Evolutionary conservation across 139 green algal species (phyloP), one percentile per base, ranked within the genome.

Genomic region (Chlamydomonas schloesseri): DNA sequence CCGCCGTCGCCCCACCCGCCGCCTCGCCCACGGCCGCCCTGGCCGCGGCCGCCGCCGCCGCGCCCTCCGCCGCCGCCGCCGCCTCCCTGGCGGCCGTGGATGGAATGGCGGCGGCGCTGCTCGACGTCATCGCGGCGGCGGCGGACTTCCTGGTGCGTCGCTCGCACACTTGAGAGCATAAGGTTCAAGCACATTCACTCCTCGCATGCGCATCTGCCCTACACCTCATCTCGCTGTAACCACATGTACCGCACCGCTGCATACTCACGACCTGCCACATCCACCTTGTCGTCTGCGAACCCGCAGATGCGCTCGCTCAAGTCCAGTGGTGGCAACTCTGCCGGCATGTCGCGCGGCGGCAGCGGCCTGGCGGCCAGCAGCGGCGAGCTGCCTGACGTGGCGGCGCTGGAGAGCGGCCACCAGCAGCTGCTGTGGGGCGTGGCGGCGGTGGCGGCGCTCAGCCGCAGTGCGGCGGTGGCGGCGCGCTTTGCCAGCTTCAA

Each of bases 371-470:
- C 6, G 8, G n/a, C 10, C 14, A 71, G 64, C 64, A 71, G 64
- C 64, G 64, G 64, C 20, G 78, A 84, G 37, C 78, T 84, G 64
- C 64, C 64, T 14, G 64, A 71, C 64, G n/a, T 71, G 46, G 62
- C 17, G n/a, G 24, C 37, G 71, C 24, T 57, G 26, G 37, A 46
- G 37, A 42, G 3, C 18, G 71, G 42, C 28, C 29, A 31, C 8
- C 78, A 84, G 18, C 78, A 84, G 78, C 78, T 84, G 42, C 62
- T 84, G 78, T 84, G 78, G 78, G 47, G 24, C 21, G 78, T 87
- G 73, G 83, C 83, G 68, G 83, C 83, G 24, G 60, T 88, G 65
- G 73, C 60, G 29, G 50, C 37, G 83, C 83, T 88, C 65, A 83
- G 60, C 23, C 72, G 83, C 29, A 71, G 36, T 24, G 83, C 83